phyloP scores from a whole-genome alignment of 306 rosid species.

The Rubus idaeus region DNA sequence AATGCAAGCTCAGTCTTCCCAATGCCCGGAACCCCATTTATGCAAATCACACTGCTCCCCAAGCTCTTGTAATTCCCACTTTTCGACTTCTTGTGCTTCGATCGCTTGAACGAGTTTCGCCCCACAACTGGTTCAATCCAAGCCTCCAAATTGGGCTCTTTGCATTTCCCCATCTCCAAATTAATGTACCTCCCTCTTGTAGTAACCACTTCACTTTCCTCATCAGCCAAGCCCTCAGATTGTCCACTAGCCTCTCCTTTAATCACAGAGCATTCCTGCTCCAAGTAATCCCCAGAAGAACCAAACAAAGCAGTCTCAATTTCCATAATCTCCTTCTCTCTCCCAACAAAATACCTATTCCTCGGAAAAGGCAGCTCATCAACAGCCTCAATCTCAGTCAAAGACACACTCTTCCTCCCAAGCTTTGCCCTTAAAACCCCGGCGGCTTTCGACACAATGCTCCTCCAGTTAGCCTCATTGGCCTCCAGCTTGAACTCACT shows the following conservation, averaged over 20 bases:
- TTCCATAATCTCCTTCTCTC: slow-evolving; percentile 78
- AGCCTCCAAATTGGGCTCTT: slow-evolving; percentile 63
- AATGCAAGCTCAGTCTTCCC: slow-evolving; percentile 85
- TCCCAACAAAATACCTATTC: slow-evolving; percentile 62
- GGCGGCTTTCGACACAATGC: slow-evolving; percentile 52
- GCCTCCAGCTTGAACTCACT: slow-evolving; percentile 67
- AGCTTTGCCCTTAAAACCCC: slow-evolving; percentile 64
- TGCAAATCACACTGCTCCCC: slow-evolving; percentile 62
- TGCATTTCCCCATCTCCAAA: slow-evolving; percentile 63
- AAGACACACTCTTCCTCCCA: slow-evolving; percentile 57
- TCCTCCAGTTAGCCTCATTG: slow-evolving; percentile 68
- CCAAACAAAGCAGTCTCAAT: slow-evolving; percentile 68
- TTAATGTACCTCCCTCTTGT: slow-evolving; percentile 60
- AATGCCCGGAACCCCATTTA: slow-evolving; percentile 73
- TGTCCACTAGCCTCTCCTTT: slow-evolving; percentile 64
- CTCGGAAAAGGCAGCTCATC: slow-evolving; percentile 67
- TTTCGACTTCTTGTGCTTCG: slow-evolving; percentile 62
- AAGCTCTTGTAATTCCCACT: slow-evolving; percentile 58
- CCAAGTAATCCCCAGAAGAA: slow-evolving; percentile 34
- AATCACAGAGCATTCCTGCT: slow-evolving; percentile 42
- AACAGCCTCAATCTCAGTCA: slow-evolving; percentile 35
- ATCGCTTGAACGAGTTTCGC: slow-evolving; percentile 50
- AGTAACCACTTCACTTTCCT: slow-evolving; percentile 54
- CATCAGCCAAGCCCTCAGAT: slow-evolving; percentile 84
- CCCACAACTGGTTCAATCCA: slow-evolving; percentile 70